Evolutionary conservation across 148 eudicot genomes (phyloP).

Genomic region (Spergularia marina): DNA sequence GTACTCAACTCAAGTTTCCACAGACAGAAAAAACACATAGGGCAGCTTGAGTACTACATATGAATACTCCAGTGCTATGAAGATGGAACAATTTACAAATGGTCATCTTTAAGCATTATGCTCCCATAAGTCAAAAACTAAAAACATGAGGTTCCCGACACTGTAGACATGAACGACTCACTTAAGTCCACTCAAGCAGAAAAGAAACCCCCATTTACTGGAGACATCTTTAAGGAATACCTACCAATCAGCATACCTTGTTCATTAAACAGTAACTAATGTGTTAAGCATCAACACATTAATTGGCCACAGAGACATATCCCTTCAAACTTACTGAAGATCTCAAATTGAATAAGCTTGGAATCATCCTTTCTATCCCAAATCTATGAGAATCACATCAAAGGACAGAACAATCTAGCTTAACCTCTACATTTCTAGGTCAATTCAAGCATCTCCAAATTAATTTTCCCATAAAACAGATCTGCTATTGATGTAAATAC

Average conservation of each 20-base stretch:
- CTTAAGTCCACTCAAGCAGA: background rate
- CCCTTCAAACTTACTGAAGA: background rate
- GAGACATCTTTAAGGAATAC: constrained; percentile 4
- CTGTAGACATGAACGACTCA: background rate
- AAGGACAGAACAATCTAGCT: constrained; percentile 5
- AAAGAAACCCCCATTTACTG: constrained; percentile 2
- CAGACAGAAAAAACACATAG: background rate
- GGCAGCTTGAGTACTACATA: background rate
- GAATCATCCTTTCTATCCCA: constrained; percentile 21
- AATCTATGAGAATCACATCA: constrained; percentile 24
- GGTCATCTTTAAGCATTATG: background rate
- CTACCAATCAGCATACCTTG: constrained; percentile 9
- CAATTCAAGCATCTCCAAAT: constrained; percentile 13
- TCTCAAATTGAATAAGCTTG: constrained; percentile 1
- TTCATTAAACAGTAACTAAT: constrained; percentile 4
- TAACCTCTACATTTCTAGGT: background rate
- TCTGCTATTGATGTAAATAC: background rate
- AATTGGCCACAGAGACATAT: constrained; percentile 4
- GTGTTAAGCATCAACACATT: constrained; percentile 9
- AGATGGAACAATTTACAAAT: background rate
- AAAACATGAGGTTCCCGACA: constrained; percentile 1
- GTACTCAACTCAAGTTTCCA: too few relatives aligned
- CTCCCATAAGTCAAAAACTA: background rate
- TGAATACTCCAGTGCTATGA: background rate
- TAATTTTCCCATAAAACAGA: background rate